phyloP scores from a whole-genome alignment of 352 stramenopile genomes.

The Globisporangium barbulae region DNA sequence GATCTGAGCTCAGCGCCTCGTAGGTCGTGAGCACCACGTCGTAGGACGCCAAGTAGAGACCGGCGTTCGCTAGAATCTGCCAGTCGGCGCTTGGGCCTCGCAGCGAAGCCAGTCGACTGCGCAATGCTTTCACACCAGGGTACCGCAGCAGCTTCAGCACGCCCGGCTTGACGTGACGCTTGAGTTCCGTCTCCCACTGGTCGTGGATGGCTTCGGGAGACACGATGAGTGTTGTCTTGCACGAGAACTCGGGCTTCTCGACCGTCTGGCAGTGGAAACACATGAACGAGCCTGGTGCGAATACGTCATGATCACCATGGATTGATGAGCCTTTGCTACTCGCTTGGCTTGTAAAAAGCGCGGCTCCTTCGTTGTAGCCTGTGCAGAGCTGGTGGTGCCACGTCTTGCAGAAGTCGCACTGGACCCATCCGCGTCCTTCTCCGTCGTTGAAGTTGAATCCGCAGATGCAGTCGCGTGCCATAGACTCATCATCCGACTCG shows the following conservation, averaged over 20 bases:
- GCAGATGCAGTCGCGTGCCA: slow-evolving; percentile 46
- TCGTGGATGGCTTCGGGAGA: slow-evolving; percentile 87
- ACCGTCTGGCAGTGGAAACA: slow-evolving; percentile 61
- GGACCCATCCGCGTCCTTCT: slow-evolving; percentile 39
- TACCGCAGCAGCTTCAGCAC: slow-evolving; percentile 55
- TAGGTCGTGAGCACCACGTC: slow-evolving; percentile 93
- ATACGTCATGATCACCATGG: neutral
- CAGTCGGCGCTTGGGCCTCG: slow-evolving; percentile 44
- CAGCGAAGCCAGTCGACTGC: slow-evolving; percentile 20
- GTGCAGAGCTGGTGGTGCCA: slow-evolving; percentile 72
- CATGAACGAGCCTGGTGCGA: slow-evolving; percentile 33
- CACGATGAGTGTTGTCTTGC: slow-evolving; percentile 91
- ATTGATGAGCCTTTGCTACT: neutral
- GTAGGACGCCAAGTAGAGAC: slow-evolving; percentile 57
- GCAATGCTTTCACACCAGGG: slow-evolving; percentile 50
- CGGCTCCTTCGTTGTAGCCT: slow-evolving; percentile 22
- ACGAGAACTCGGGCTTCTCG: slow-evolving; percentile 33
- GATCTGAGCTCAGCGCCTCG: slow-evolving; percentile 75
- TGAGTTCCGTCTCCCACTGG: slow-evolving; percentile 90
- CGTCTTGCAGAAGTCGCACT: slow-evolving; percentile 46
- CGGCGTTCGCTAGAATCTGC: slow-evolving; percentile 43
- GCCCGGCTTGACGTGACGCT: slow-evolving; percentile 61
- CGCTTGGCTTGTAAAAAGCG: neutral
- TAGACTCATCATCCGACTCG: neutral
- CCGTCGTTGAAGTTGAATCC: slow-evolving; percentile 22